Base-by-base conservation (phyloP, 1,139 yeast genomes). In the Geotrichum carabidarum region DNA sequence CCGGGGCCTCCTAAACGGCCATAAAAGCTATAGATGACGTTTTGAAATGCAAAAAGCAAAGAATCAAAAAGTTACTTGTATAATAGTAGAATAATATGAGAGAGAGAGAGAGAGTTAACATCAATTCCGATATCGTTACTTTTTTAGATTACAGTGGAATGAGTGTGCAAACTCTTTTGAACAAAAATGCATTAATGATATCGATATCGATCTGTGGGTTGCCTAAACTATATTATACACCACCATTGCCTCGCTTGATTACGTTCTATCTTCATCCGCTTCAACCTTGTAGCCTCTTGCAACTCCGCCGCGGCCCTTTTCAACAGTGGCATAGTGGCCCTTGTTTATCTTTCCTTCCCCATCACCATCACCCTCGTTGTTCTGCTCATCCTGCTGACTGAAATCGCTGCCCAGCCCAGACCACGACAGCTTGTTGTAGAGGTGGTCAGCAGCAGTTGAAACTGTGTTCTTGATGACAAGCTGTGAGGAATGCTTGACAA, bases 391-490 rank as follows among this genome's bases (percentile, higher is more conserved):
- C 67, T 62, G 68, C 1, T 65, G 62, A 7, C 64, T 62, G 68
- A 78, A 88, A 65, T 91, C 98, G 59, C 94, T 84, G 0, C 99
- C 99, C 38, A 93, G 74, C 0, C 99, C 99, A 0, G 84, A 81
- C 99, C 99, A 93, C 6, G 69, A 58, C 22, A 77, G 74, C 65
- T 95, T 78, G 42, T 75, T 75, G 63, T 89, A 95, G 48, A 93
- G 74, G 59, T 79, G 79, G 12, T 78, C 76, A 0, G 97, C 97
- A 0, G 98, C 89, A 0, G 98, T 91, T 0, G 98, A 90, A 0
- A 88, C 86, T 0, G 97, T 89, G 44, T 83, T 83, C 58, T 82
- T 81, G 54, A 91, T 81, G 0, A 84, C 76, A 6, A 90, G 76
- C 37, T 84, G 75, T 22, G 79, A 77, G 0, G 86, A 77, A 58